Evolutionary conservation across 1,284 basidiomycete species (phyloP).

Genomic region (Ganoderma leucocontextum): DNA sequence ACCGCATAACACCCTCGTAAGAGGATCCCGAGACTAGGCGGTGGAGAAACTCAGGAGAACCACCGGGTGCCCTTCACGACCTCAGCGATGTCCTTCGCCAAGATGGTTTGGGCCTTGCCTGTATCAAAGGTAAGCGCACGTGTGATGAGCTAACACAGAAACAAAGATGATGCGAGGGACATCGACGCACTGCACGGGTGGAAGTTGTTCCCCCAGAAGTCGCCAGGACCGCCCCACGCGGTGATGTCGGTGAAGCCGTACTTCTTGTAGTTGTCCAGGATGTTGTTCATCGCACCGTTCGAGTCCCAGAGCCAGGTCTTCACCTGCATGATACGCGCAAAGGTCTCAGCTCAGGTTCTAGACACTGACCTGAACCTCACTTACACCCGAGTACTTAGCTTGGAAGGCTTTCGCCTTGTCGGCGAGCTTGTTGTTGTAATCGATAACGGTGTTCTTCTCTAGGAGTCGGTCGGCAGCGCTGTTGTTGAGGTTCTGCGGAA

Average conservation of each 20-base stretch:
- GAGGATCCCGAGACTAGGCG: background rate
- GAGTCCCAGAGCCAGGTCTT: constrained; percentile 61
- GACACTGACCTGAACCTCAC: background rate
- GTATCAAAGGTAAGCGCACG: background rate
- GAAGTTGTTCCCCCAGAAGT: constrained; percentile 58
- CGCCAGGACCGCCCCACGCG: constrained; percentile 54
- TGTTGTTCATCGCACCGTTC: constrained; percentile 56
- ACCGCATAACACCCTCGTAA: background rate
- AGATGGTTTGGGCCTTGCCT: constrained; percentile 39
- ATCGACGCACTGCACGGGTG: constrained; percentile 23
- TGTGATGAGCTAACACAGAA: background rate
- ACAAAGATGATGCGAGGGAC: background rate
- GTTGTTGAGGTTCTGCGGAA: background rate
- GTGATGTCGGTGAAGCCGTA: constrained; percentile 63
- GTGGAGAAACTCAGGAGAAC: background rate
- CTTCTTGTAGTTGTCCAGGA: constrained; percentile 54
- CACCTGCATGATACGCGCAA: constrained; percentile 44
- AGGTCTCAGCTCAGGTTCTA: background rate
- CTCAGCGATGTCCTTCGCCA: constrained; percentile 33
- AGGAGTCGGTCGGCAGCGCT: background rate
- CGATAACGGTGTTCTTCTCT: background rate
- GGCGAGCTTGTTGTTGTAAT: background rate
- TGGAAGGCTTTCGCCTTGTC: background rate
- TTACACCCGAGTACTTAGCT: background rate
- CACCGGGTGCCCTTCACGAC: constrained; percentile 20